Conservation (phyloP, 2,329 filamentous ascomycete species). For the Drechslerella dactyloides region DNA sequence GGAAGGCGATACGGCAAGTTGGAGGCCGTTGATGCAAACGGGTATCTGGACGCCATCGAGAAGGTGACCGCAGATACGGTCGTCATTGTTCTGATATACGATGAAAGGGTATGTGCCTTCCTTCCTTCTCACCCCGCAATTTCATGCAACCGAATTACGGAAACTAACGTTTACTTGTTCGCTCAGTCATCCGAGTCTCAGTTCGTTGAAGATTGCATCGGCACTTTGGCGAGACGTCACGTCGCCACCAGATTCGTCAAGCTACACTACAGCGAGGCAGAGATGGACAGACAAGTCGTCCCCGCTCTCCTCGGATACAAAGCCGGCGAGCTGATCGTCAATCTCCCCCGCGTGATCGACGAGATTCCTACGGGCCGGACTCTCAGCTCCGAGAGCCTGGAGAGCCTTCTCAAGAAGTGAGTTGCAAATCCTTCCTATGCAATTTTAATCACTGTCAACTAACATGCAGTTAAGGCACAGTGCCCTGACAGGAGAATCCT, state of each 20-base stretch:
- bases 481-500: slow-evolving; percentile 27
- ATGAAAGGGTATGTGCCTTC: slow-evolving; percentile 72
- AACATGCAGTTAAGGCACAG: slow-evolving; percentile 35
- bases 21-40: slow-evolving; percentile 83
- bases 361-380: slow-evolving; percentile 73
- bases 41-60: slow-evolving; percentile 96
- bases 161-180: slow-evolving; percentile 42
- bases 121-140: slow-evolving; percentile 3
- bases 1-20: slow-evolving; percentile 78
- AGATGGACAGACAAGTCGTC: slow-evolving; percentile 87
- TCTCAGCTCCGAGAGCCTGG: slow-evolving; percentile 64
- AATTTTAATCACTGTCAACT: neutral
- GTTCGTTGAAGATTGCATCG: slow-evolving; percentile 78
- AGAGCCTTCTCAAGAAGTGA: slow-evolving; percentile 66
- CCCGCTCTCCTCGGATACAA: slow-evolving; percentile 89
- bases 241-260: slow-evolving; percentile 83
- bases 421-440: slow-evolving; percentile 53
- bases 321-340: slow-evolving; percentile 87
- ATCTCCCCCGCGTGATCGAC: slow-evolving; percentile 82
- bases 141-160: slow-evolving; percentile 55
- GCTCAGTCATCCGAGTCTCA: slow-evolving; percentile 76
- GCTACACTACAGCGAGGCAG: slow-evolving; percentile 87
- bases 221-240: slow-evolving; percentile 74
- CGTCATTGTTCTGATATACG: slow-evolving; percentile 92
- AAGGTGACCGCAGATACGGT: slow-evolving; percentile 79